These are phyloP conservation scores for Coemansia umbellata DNA, from an alignment of 192 early-diverging fungal species.

Conservation along the genomic window DNA sequence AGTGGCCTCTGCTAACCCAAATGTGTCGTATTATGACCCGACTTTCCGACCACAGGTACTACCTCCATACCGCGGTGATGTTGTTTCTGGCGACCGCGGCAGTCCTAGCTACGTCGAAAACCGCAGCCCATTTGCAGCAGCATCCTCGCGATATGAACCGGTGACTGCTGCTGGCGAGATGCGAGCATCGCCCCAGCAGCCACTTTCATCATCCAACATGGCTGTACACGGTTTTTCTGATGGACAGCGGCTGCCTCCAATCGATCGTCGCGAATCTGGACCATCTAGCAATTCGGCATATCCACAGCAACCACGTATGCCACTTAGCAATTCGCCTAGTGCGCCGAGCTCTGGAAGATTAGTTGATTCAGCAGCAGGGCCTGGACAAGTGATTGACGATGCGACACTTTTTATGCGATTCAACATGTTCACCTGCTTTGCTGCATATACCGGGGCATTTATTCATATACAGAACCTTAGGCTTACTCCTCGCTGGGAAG, in stretches of 20 bases:
- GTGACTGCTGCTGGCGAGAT: constrained; percentile 15
- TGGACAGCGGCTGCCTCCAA: constrained; percentile 1
- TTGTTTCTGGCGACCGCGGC: constrained; percentile 10
- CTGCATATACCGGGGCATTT: constrained; percentile 24
- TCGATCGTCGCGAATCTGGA: constrained; percentile 10
- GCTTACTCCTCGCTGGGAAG: constrained; percentile 35
- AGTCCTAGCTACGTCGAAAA: not conserved
- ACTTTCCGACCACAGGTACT: constrained; percentile 45
- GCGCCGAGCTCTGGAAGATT: constrained; percentile 1
- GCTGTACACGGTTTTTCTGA: constrained; percentile 12
- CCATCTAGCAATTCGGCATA: constrained; percentile 7
- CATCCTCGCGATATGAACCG: constrained; percentile 7
- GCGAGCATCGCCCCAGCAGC: constrained; percentile 22
- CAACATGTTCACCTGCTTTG: constrained; percentile 32
- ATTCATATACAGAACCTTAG: constrained; percentile 38
- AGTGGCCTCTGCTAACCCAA: constrained; percentile 28
- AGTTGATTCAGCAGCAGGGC: constrained; percentile 17
- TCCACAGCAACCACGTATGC: not conserved
- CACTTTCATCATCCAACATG: not conserved
- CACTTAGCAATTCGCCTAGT: constrained; percentile 5
- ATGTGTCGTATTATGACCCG: constrained; percentile 40
- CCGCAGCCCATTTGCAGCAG: not conserved
- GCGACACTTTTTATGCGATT: constrained; percentile 41
- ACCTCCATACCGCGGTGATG: constrained; percentile 40
- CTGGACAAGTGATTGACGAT: constrained; percentile 34